phyloP scores from a whole-genome alignment of 768 basidiomycete genomes.

The Mycena filopes region DNA sequence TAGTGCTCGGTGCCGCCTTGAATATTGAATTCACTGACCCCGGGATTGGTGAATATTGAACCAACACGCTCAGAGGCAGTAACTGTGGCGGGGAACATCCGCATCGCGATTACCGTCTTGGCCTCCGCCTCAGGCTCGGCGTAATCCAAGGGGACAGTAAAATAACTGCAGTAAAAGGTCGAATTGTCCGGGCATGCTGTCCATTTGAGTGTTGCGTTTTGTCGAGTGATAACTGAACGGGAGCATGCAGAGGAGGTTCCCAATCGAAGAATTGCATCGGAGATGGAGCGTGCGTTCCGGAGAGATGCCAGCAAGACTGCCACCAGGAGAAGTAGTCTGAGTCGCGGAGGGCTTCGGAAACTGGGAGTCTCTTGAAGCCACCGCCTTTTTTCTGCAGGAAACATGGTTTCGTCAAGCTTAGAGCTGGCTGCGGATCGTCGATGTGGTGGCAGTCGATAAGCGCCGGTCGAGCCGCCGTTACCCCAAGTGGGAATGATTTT shows the following conservation, averaged over 20 bases:
- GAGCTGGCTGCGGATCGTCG: too few species aligned
- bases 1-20: too few species aligned
- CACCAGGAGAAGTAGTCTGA: neutral
- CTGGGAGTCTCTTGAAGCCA: neutral
- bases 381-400: neutral
- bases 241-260: neutral
- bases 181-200: constrained; percentile 20
- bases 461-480: too few species aligned
- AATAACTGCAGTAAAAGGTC: constrained; percentile 26
- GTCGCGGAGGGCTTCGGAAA: too few species aligned
- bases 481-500: too few species aligned
- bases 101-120: constrained; percentile 16
- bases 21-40: constrained; percentile 6
- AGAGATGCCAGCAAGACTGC: neutral
- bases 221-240: neutral
- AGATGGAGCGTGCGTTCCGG: neutral
- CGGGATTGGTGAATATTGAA: constrained; percentile 27
- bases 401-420: too few species aligned
- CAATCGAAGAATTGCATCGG: neutral
- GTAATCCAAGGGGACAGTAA: constrained; percentile 24
- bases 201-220: constrained; percentile 14
- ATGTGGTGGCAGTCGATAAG: too few species aligned
- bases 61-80: constrained; percentile 16
- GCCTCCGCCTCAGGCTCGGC: constrained; percentile 1
- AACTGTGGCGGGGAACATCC: constrained; percentile 22